Evolutionary conservation across 768 basidiomycete species (phyloP), one percentile per base, ranked within the genome.

Genomic region (Inosperma sp.): DNA sequence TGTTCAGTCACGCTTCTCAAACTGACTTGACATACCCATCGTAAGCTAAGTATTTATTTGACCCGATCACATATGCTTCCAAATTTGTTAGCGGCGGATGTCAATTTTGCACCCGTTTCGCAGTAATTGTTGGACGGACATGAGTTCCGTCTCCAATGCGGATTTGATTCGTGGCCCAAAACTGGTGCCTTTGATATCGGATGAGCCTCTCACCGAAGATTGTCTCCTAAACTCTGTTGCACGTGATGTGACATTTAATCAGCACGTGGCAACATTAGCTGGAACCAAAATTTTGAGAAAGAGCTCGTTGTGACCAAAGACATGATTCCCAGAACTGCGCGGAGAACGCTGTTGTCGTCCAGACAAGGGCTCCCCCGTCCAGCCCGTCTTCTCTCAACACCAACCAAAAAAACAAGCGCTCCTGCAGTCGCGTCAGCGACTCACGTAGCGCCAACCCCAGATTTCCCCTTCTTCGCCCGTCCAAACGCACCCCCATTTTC

Each of bases 381-480:
- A 45, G 81, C 82, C 34, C 80, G 85, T 56, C 74, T 84, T 37
- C 86, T 84, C 65, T 85, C 86, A 14, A 75, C 84, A 0, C 82
- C 84, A 12, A 74, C 84, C 46, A 80, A 78, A 70, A 72, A 59
- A 52, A 67, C 64, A 42, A 73, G 73, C 61, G 80, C 83, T 2
- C 79, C 81, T 16, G 82, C 79, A 13, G 59, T 75, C 10, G 77
- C 78, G 1, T 65, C 73, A 10, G 69, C 73, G 10, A 45, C 53
- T 16, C 37, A 46, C 14, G 27, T 65, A 71, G 31, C 57, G 65
- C 40, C 67, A 70, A n/a, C 64, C 56, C 27, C 60, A 63, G 71
- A 74, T 12, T 76, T 68, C 59, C 70, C 73, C 4, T 58, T 67
- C 43, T 79, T 71, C 62, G 65, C 71, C 56, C 65, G n/a, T 35